Conservation (phyloP, 768 basidiomycete genomes). For the Tulasnella sp. region DNA sequence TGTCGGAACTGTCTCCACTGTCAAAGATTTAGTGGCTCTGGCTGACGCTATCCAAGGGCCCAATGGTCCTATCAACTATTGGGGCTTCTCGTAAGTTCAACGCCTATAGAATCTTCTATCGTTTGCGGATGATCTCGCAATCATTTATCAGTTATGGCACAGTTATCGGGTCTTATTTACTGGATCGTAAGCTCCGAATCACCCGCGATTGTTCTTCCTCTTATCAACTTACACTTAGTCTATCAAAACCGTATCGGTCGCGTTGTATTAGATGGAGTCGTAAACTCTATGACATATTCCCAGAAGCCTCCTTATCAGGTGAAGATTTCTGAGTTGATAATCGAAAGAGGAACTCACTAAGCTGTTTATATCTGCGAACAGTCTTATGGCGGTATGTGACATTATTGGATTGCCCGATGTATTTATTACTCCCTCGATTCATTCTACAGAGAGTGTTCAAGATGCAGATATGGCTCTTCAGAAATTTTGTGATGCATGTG, state of each 20-base stretch:
- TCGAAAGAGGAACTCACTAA: neutral
- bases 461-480: neutral
- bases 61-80: constrained; percentile 4
- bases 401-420: too few species aligned
- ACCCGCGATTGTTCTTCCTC: neutral
- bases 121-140: neutral
- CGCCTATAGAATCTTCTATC: neutral
- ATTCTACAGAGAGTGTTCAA: too few species aligned
- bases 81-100: constrained; percentile 2
- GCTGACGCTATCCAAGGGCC: constrained; percentile 7
- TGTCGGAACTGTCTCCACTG: neutral
- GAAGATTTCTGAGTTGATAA: neutral
- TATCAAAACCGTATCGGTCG: constrained; percentile 8
- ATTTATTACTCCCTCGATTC: too few species aligned
- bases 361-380: neutral
- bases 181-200: constrained; percentile 7
- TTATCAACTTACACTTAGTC: neutral
- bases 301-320: neutral
- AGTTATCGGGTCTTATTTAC: constrained; percentile 3
- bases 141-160: constrained; percentile 10
- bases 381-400: too few species aligned
- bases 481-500: neutral
- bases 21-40: constrained; percentile 9
- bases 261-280: constrained; percentile 12
- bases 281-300: neutral